phyloP scores from a whole-genome alignment of 768 basidiomycete species.

The Sarcodon aspratus region DNA sequence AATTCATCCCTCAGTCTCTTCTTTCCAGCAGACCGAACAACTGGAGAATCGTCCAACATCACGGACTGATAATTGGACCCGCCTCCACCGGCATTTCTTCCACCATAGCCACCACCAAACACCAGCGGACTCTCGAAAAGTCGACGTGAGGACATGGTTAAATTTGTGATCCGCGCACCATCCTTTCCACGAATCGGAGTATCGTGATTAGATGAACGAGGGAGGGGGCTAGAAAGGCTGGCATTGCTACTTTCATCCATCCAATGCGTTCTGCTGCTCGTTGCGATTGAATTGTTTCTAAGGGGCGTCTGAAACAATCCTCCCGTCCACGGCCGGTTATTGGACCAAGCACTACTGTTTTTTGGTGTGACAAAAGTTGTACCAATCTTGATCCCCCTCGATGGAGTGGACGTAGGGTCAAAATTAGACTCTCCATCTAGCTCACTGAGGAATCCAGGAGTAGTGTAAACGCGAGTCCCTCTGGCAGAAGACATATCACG shows the following conservation, averaged over 20 bases:
- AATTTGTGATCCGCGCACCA: background rate
- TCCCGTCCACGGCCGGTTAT: background rate
- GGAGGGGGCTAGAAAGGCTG: background rate
- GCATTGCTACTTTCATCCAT: background rate
- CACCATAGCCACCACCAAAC: background rate
- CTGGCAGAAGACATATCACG: slow-evolving; percentile 17
- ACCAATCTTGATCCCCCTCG: slow-evolving; percentile 60
- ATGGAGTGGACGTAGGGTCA: slow-evolving; percentile 73
- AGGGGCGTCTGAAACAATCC: background rate
- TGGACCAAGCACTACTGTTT: background rate
- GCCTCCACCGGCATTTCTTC: background rate
- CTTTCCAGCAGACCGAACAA: background rate
- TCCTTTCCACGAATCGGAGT: background rate
- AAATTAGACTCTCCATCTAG: slow-evolving; percentile 47
- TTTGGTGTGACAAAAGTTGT: slow-evolving; percentile 55
- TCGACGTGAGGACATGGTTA: background rate
- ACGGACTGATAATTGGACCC: no score
- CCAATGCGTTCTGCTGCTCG: background rate
- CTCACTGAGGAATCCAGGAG: slow-evolving; percentile 10
- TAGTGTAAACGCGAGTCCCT: slow-evolving; percentile 16
- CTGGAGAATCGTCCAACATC: background rate
- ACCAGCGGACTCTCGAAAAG: background rate
- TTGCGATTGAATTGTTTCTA: background rate
- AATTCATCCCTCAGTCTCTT: background rate
- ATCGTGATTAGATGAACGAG: background rate